Evolutionary conservation across 768 basidiomycete species (phyloP).

Genomic region (Saitozyma sp.): DNA sequence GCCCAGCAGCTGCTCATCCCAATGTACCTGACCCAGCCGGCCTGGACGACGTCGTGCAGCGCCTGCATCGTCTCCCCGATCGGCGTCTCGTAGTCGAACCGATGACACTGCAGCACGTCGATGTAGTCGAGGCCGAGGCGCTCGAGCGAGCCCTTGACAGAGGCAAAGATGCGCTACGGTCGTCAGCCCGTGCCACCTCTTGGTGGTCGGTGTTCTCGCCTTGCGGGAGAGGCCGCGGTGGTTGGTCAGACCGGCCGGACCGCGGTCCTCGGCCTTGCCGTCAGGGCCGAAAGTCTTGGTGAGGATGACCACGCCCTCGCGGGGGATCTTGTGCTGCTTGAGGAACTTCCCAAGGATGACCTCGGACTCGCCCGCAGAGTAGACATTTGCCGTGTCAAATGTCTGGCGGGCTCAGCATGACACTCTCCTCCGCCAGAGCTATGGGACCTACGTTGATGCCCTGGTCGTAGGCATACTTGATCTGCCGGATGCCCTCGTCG

Average conservation of each 20-base stretch:
- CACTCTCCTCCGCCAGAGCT: no score
- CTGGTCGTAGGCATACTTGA: constrained; percentile 44
- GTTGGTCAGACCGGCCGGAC: constrained; percentile 39
- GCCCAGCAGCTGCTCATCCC: constrained; percentile 55
- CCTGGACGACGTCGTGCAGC: constrained; percentile 55
- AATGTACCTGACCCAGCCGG: constrained; percentile 54
- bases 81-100: constrained; percentile 63
- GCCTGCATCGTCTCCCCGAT: constrained; percentile 62
- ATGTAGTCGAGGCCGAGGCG: constrained; percentile 73
- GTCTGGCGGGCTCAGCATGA: constrained; percentile 14
- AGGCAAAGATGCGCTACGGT: constrained; percentile 65
- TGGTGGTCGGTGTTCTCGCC: constrained; percentile 12
- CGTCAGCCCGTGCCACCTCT: neutral
- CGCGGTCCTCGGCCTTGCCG: constrained; percentile 28
- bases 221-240: constrained; percentile 37
- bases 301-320: constrained; percentile 77
- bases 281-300: constrained; percentile 60
- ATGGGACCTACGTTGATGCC: constrained; percentile 36
- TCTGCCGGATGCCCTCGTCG: constrained; percentile 40
- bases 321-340: constrained; percentile 63
- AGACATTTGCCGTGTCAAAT: constrained; percentile 36
- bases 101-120: constrained; percentile 67
- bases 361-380: constrained; percentile 41
- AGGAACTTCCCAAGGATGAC: constrained; percentile 72
- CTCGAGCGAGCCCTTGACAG: constrained; percentile 59